Evolutionary conservation across 2,329 filamentous ascomycete species (phyloP).

Genomic region (Alternaria gaisen): DNA sequence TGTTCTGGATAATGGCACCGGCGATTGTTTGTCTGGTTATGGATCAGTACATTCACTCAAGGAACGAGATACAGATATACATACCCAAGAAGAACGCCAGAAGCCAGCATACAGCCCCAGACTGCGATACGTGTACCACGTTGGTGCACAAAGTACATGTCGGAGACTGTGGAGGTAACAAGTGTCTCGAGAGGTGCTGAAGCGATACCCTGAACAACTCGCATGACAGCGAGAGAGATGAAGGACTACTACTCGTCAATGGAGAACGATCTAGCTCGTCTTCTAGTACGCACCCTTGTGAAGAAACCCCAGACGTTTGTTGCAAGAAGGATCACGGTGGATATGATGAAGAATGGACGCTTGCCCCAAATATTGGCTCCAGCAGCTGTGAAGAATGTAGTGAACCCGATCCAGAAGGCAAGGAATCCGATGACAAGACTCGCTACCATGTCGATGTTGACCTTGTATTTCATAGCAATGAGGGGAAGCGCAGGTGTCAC

Average conservation of each 20-base stretch:
- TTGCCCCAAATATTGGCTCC: constrained; percentile 53
- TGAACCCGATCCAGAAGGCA: constrained; percentile 51
- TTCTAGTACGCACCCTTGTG: constrained; percentile 30
- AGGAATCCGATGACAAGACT: constrained; percentile 52
- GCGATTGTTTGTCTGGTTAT: constrained; percentile 55
- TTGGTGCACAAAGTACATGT: constrained; percentile 89
- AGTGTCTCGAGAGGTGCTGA: constrained; percentile 89
- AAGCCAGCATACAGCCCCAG: constrained; percentile 51
- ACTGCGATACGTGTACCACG: constrained; percentile 88
- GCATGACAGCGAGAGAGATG: constrained; percentile 57
- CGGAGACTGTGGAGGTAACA: constrained; percentile 87
- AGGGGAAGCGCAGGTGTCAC: constrained; percentile 51
- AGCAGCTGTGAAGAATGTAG: constrained; percentile 55
- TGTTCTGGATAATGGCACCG: constrained; percentile 52
- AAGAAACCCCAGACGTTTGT: constrained; percentile 55
- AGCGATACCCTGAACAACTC: constrained; percentile 85
- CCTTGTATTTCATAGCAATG: constrained; percentile 47
- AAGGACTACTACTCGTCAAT: constrained; percentile 40
- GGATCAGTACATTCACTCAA: constrained; percentile 18
- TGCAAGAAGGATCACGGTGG: constrained; percentile 45
- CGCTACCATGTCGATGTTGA: constrained; percentile 51
- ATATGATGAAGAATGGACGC: constrained; percentile 51
- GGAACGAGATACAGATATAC: constrained; percentile 33
- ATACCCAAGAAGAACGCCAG: constrained; percentile 53
- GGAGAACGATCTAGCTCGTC: neutral